These are phyloP conservation scores for Drechslerella coelobrocha DNA, from an alignment of 2,329 filamentous ascomycete genomes.

Conservation along the genomic window DNA sequence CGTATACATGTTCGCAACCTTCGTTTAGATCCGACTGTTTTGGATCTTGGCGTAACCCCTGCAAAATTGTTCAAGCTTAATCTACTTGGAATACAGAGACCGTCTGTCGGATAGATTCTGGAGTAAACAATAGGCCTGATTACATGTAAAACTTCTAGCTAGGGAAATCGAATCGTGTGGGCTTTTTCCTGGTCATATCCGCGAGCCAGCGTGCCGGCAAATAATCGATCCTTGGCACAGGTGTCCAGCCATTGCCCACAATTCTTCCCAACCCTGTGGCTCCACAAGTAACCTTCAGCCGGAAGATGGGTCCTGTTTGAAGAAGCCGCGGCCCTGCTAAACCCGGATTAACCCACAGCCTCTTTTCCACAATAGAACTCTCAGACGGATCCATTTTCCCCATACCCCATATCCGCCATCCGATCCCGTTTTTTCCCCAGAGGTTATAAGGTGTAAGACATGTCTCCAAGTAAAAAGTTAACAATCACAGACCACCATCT, in stretches of 20 bases:
- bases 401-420: constrained; percentile 51
- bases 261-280: background rate
- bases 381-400: constrained; percentile 43
- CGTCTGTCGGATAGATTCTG: constrained; percentile 45
- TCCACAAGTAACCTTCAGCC: constrained; percentile 27
- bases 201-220: background rate
- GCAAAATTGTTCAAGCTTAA: constrained; percentile 12
- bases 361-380: constrained; percentile 37
- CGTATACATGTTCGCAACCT: too few species aligned
- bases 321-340: constrained; percentile 12
- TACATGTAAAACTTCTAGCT: too few species aligned
- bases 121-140: constrained; percentile 33
- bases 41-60: constrained; percentile 22
- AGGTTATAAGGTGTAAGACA: constrained; percentile 49
- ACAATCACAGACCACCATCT: constrained; percentile 17
- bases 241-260: background rate
- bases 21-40: too few species aligned
- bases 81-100: constrained; percentile 2
- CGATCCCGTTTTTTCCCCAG: constrained; percentile 29
- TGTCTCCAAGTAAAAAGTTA: constrained; percentile 18
- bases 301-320: constrained; percentile 15
- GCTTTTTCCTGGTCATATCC: constrained; percentile 6
- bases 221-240: background rate
- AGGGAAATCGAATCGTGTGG: constrained; percentile 25
- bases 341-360: constrained; percentile 43